Conservation (phyloP, 2,329 filamentous ascomycete species). For the Graphium sp. region DNA sequence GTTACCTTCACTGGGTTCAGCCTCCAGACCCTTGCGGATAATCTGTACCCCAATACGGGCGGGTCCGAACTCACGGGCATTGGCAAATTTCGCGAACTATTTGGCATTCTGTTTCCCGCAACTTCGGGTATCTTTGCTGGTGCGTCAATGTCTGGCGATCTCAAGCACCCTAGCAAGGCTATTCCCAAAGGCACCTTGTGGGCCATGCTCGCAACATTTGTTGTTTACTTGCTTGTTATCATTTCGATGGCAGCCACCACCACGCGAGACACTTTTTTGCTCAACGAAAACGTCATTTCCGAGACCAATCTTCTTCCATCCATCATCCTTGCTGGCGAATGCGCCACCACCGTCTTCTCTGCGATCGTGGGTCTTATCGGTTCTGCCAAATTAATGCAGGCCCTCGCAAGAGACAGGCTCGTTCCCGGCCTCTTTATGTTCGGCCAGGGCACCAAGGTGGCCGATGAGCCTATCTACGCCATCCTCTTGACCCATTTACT, state of each 20-base stretch:
- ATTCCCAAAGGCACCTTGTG: slow-evolving; percentile 75
- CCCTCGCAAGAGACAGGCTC: slow-evolving; percentile 62
- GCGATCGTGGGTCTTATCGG: slow-evolving; percentile 78
- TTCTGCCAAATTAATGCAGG: slow-evolving; percentile 70
- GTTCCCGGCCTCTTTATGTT: slow-evolving; percentile 63
- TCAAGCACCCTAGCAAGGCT: slow-evolving; percentile 66
- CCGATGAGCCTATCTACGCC: slow-evolving; percentile 61
- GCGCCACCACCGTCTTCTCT: slow-evolving; percentile 71
- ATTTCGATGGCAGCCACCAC: slow-evolving; percentile 63
- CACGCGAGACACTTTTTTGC: slow-evolving; percentile 55
- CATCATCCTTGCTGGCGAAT: slow-evolving; percentile 64
- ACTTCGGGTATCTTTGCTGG: slow-evolving; percentile 48
- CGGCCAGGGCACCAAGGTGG: slow-evolving; percentile 51
- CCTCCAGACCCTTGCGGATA: slow-evolving; percentile 51
- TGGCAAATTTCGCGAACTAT: slow-evolving; percentile 64
- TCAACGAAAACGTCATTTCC: slow-evolving; percentile 65
- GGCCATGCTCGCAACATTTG: slow-evolving; percentile 59
- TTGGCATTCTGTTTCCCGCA: slow-evolving; percentile 69
- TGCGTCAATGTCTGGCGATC: slow-evolving; percentile 79
- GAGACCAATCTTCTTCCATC: slow-evolving; percentile 61
- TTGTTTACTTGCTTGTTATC: slow-evolving; percentile 61
- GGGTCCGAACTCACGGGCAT: slow-evolving; percentile 44
- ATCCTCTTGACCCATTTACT: slow-evolving; percentile 61
- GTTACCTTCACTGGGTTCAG: slow-evolving; percentile 69
- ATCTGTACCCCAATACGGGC: slow-evolving; percentile 53